Evolutionary conservation across 495 filamentous ascomycete genomes (phyloP), one percentile per base, ranked within the genome.

Genomic region (Aspergillus cristatus): DNA sequence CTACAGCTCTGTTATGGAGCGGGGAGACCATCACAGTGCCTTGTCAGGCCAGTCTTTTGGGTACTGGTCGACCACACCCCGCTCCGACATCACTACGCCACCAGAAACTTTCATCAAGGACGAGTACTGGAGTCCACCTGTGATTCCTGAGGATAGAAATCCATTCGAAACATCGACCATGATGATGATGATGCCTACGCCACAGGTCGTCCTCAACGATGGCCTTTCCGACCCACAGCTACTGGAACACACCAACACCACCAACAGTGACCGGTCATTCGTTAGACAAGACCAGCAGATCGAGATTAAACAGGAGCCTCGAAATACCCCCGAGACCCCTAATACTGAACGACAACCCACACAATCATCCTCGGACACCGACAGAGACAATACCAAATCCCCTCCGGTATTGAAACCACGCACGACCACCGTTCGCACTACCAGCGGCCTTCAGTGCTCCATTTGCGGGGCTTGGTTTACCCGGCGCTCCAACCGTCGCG

Each of bases 401-500:
- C 20, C 20, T 24, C 20, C 20, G 4, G 20, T 4, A 24, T 8
- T 4, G 4, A 24, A 24, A 8, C 20, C 20, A 8, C 4, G 8
- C 4, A 24, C 8, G 8, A 4, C 20, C 20, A 24, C 20, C n/a
- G n/a, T n/a, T 4, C 20, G 20, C 8, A 37, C 53, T 28, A 47
- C 44, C 0, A 45, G 41, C 28, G 87, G 82, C 38, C 84, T 78
- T 52, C 58, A 78, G 41, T 97, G 90, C 55, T 65, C 75, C 16
- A 58, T 79, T 8, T 97, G 90, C 56, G 81, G 81, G 15, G 81
- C 79, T 60, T 71, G 78, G 6, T 97, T 96, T 54, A 84, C 84
- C 42, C 65, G 90, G 36, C 82, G 78, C 51, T 96, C 89, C 63
- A 97, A 97, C 63, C 86, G 82, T 59, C 86, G 83, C 52, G 80